Percentiles rank a stretch among this genome's conserved stretches.
These are phyloP conservation scores for Blumeria graminis DNA, from an alignment of 2,329 filamentous ascomycete genomes.

Conservation along the genomic window DNA sequence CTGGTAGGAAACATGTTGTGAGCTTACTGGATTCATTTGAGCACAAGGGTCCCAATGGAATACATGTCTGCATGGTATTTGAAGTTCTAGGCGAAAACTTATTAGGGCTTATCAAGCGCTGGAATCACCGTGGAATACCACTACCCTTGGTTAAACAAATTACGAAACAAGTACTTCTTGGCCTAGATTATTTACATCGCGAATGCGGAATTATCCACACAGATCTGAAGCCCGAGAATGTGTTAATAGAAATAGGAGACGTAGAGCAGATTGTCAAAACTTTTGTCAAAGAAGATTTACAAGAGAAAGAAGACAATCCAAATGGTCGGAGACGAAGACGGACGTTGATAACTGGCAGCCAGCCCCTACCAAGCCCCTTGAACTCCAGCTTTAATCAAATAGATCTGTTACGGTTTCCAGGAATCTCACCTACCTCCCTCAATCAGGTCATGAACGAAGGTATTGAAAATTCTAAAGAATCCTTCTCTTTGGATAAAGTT, in stretches of 20 bases:
- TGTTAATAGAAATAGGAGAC: slow-evolving; percentile 94
- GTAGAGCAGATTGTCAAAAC: slow-evolving; percentile 97
- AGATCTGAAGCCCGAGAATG: slow-evolving; percentile 91
- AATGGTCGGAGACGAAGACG: slow-evolving; percentile 75
- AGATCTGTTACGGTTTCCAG: slow-evolving; percentile 37
- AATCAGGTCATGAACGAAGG: slow-evolving; percentile 67
- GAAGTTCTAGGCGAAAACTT: slow-evolving; percentile 92
- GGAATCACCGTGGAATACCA: slow-evolving; percentile 93
- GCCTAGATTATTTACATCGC: slow-evolving; percentile 85
- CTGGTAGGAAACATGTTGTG: slow-evolving; percentile 84
- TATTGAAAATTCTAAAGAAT: slow-evolving; percentile 20
- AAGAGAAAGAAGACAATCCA: slow-evolving; percentile 65
- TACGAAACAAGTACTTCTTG: slow-evolving; percentile 88
- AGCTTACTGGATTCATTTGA: slow-evolving; percentile 92
- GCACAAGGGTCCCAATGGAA: slow-evolving; percentile 87
- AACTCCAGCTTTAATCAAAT: slow-evolving; percentile 72
- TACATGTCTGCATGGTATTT: slow-evolving; percentile 98
- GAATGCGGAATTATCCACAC: slow-evolving; percentile 99
- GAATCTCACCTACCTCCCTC: slow-evolving; percentile 42
- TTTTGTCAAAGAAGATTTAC: slow-evolving; percentile 53
- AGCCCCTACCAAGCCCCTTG: slow-evolving; percentile 81
- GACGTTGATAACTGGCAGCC: slow-evolving; percentile 90
- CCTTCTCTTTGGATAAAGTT: slow-evolving; percentile 19
- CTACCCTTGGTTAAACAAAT: slow-evolving; percentile 96
- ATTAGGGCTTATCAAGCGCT: slow-evolving; percentile 85